phyloP scores from a whole-genome alignment of 305 asterid genomes.

The Fraxinus baroniana region DNA sequence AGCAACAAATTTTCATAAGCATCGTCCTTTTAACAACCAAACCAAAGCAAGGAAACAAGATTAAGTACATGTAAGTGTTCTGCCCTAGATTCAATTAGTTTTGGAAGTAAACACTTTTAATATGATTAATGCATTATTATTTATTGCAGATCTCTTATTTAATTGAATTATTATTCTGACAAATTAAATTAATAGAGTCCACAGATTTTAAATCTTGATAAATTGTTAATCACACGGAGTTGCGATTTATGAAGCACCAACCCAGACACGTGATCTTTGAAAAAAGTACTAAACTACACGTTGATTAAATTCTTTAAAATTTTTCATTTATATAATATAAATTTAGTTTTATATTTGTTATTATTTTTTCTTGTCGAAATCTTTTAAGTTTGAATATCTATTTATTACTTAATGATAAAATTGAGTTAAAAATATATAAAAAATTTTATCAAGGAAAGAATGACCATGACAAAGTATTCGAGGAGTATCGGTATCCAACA shows the following conservation, averaged over 20 bases:
- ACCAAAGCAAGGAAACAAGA: background rate
- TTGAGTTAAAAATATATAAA: too few species aligned
- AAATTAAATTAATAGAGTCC: background rate
- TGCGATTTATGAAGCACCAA: background rate
- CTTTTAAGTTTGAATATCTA: too few species aligned
- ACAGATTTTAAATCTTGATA: background rate
- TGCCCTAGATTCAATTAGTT: background rate
- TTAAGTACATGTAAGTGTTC: background rate
- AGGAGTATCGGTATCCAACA: too few species aligned
- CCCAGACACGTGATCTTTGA: background rate
- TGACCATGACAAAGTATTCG: too few species aligned
- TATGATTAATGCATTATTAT: background rate
- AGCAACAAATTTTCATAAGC: constrained; percentile 21
- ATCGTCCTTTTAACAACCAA: constrained; percentile 15
- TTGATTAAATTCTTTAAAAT: background rate
- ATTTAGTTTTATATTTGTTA: too few species aligned
- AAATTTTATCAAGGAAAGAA: too few species aligned
- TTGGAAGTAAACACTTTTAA: background rate
- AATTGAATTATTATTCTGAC: background rate
- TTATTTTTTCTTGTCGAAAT: too few species aligned
- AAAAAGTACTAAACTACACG: background rate
- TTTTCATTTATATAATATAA: too few species aligned
- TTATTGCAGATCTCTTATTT: background rate
- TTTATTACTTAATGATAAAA: too few species aligned
- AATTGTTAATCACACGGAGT: background rate